phyloP scores from a whole-genome alignment of 495 filamentous ascomycete species.

The Pseudomonodictys pantanalensis region DNA sequence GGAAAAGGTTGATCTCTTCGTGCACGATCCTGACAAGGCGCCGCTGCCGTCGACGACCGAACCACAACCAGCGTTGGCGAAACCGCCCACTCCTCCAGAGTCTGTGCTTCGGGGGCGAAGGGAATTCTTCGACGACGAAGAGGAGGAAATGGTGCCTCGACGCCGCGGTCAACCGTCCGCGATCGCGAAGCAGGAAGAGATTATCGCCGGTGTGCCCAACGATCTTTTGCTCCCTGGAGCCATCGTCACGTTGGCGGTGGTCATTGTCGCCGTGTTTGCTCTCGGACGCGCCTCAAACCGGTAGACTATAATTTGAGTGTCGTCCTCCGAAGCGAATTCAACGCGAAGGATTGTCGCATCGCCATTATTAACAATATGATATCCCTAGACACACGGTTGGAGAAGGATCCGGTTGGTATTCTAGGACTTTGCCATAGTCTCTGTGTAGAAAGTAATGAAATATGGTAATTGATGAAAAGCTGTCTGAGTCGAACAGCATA shows the following conservation, averaged over 20 bases:
- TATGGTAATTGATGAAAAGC: too few relatives aligned
- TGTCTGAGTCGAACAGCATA: too few relatives aligned
- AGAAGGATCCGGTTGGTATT: neutral
- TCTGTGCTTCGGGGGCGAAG: conserved; percentile 60
- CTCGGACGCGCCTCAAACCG: conserved; percentile 71
- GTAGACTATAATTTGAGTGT: conserved; percentile 35
- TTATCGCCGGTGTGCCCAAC: conserved; percentile 90
- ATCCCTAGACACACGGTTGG: conserved; percentile 18
- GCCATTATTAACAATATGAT: conserved; percentile 15
- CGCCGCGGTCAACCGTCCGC: conserved; percentile 42
- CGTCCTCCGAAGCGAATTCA: neutral
- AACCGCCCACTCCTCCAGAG: conserved; percentile 56
- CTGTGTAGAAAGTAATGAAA: neutral
- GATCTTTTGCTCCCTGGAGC: conserved; percentile 91
- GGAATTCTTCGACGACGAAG: conserved; percentile 51
- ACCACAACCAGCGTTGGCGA: conserved; percentile 58
- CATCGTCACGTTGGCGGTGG: conserved; percentile 89
- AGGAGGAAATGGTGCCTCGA: conserved; percentile 58
- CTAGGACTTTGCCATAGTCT: conserved; percentile 6
- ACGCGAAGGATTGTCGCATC: conserved; percentile 9
- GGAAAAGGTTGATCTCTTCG: conserved; percentile 96
- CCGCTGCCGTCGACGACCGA: conserved; percentile 67
- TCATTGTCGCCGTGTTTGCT: conserved; percentile 91
- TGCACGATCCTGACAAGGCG: conserved; percentile 87
- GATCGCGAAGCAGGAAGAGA: conserved; percentile 60